Evolutionary conservation across 108 stramenopile genomes (phyloP).

Genomic region (Fistulifera solaris): DNA sequence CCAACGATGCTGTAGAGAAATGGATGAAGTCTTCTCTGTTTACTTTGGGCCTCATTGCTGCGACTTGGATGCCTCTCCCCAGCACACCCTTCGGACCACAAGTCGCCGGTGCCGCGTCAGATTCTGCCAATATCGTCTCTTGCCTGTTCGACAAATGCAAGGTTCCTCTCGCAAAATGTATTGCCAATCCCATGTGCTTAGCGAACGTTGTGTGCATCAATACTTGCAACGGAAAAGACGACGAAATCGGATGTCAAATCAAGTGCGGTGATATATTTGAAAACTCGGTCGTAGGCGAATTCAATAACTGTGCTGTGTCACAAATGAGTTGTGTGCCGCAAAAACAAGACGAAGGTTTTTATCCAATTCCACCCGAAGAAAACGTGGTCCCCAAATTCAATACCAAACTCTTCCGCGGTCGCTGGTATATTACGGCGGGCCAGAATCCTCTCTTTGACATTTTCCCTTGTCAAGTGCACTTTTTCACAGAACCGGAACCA

Average conservation of each 20-base stretch:
- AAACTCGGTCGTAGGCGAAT: constrained; percentile 91
- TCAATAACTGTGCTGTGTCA: constrained; percentile 92
- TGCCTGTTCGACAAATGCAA: constrained; percentile 74
- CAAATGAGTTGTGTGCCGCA: constrained; percentile 89
- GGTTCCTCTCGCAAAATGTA: constrained; percentile 73
- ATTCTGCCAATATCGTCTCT: constrained; percentile 57
- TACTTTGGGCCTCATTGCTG: constrained; percentile 15
- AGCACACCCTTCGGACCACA: not conserved
- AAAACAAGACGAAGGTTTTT: constrained; percentile 81
- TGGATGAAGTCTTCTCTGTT: constrained; percentile 30
- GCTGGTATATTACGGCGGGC: constrained; percentile 91
- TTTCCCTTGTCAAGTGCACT: constrained; percentile 97
- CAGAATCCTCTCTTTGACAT: constrained; percentile 88
- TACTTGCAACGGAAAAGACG: constrained; percentile 73
- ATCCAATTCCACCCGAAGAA: constrained; percentile 66
- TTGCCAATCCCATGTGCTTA: constrained; percentile 85
- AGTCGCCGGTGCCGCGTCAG: constrained; percentile 34
- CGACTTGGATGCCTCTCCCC: constrained; percentile 1
- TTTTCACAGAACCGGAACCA: constrained; percentile 85
- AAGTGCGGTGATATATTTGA: constrained; percentile 93
- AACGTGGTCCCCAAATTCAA: constrained; percentile 68
- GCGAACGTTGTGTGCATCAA: constrained; percentile 95
- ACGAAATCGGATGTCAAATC: constrained; percentile 91
- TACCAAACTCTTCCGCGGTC: constrained; percentile 80
- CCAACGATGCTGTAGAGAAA: constrained; percentile 9